These are phyloP conservation scores for Penicillium ucsense DNA, from an alignment of 495 filamentous ascomycete genomes.

Conservation along the genomic window DNA sequence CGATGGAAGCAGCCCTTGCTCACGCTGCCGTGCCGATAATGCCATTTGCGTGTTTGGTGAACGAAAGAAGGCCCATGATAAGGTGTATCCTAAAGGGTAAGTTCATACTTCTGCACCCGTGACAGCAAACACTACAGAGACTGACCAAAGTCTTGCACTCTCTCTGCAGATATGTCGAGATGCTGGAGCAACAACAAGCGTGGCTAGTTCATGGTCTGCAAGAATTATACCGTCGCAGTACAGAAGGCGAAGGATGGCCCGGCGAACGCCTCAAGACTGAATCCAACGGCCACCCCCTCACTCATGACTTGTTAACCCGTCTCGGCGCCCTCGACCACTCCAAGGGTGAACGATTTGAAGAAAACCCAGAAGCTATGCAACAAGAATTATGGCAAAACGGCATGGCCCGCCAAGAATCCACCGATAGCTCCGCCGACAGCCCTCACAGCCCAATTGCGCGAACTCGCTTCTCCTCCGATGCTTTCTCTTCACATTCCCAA, in stretches of 20 bases:
- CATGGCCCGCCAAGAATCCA: conserved; percentile 45
- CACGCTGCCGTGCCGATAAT: conserved; percentile 50
- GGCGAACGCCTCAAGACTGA: conserved; percentile 43
- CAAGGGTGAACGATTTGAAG: conserved; percentile 50
- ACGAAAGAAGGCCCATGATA: conserved; percentile 52
- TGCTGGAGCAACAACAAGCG: conserved; percentile 60
- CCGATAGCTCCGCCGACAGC: conserved; percentile 43
- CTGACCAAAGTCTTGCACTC: conserved; percentile 3
- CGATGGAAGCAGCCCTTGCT: conserved; percentile 50
- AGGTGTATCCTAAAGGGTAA: conserved; percentile 56
- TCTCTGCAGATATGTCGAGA: conserved; percentile 50
- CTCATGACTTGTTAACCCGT: conserved; percentile 53
- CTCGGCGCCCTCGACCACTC: conserved; percentile 44
- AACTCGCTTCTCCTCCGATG: conserved; percentile 27
- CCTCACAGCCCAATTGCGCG: conserved; percentile 34
- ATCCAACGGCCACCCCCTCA: conserved; percentile 50
- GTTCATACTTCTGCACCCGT: conserved; percentile 16
- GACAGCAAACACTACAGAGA: background rate
- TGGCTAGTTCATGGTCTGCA: conserved; percentile 54
- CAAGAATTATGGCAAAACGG: conserved; percentile 41
- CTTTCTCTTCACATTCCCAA: conserved; percentile 18
- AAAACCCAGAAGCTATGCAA: conserved; percentile 45
- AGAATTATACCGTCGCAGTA: conserved; percentile 47
- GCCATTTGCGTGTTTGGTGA: conserved; percentile 55
- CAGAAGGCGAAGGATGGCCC: conserved; percentile 43